Percentiles rank a stretch among this genome's conserved stretches.
Conservation (phyloP, 352 stramenopile genomes). For the Saprolegnia parasitica region DNA sequence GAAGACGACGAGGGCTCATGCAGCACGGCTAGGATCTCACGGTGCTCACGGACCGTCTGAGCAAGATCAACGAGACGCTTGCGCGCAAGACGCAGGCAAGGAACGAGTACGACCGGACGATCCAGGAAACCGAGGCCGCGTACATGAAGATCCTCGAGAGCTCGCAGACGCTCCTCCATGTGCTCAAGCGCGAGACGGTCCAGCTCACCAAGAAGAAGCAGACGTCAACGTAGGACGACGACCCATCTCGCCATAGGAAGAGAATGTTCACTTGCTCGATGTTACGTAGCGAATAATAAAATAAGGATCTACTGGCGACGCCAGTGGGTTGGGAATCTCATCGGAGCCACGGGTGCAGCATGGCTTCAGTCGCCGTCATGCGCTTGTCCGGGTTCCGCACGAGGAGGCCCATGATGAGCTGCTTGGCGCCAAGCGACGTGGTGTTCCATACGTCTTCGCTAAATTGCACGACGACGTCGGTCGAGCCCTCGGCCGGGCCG, state of each 20-base stretch:
- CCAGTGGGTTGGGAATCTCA: not conserved
- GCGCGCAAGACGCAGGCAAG: conserved; percentile 84
- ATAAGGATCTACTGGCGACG: not conserved
- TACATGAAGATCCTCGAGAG: conserved; percentile 96
- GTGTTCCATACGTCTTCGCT: conserved; percentile 59
- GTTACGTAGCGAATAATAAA: conserved; percentile 11
- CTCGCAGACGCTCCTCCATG: conserved; percentile 91
- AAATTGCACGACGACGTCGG: conserved; percentile 59
- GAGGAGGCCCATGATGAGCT: conserved; percentile 65
- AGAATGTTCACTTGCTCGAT: not conserved
- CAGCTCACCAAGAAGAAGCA: conserved; percentile 95
- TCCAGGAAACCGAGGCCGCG: conserved; percentile 90
- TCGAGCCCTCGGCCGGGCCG: conserved; percentile 53
- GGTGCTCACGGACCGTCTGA: conserved; percentile 87
- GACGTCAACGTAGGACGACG: conserved; percentile 53
- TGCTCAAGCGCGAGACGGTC: conserved; percentile 91
- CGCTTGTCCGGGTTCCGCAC: conserved; percentile 74
- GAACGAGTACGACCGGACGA: conserved; percentile 93
- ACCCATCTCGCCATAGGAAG: too few relatives aligned
- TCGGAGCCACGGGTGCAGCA: conserved; percentile 67
- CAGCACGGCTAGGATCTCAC: conserved; percentile 57
- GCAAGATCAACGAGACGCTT: conserved; percentile 89
- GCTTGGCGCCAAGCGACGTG: conserved; percentile 54
- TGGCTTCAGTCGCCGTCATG: conserved; percentile 57
- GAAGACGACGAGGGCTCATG: not conserved